Evolutionary conservation across 2,329 filamentous ascomycete genomes (phyloP).

Genomic region (Neopestalotiopsis clavispora): DNA sequence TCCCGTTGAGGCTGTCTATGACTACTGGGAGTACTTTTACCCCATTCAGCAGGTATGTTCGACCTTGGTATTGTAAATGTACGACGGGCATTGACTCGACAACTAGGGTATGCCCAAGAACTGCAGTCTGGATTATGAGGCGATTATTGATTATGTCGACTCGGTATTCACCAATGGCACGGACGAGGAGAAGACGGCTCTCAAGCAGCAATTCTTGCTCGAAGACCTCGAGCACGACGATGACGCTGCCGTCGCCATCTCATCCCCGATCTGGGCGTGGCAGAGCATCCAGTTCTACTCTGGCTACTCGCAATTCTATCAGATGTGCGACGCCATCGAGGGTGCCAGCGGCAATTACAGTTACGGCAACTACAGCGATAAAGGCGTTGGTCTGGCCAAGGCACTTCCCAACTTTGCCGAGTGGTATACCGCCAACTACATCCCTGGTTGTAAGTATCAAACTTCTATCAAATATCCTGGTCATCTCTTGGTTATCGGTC

Average conservation of each 20-base stretch:
- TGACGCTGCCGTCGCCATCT: constrained; percentile 52
- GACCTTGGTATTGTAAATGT: neutral
- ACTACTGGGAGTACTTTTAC: constrained; percentile 64
- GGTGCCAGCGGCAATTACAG: constrained; percentile 34
- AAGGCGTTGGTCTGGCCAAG: constrained; percentile 56
- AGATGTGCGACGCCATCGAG: constrained; percentile 40
- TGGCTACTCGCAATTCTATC: constrained; percentile 39
- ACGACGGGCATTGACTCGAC: neutral
- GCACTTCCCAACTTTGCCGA: constrained; percentile 59
- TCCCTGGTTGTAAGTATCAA: constrained; percentile 51
- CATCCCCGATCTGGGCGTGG: constrained; percentile 35
- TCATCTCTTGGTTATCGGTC: neutral
- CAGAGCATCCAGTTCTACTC: constrained; percentile 41
- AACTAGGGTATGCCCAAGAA: constrained; percentile 58
- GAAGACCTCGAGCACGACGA: constrained; percentile 52
- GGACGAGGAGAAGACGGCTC: constrained; percentile 41
- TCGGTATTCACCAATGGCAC: constrained; percentile 48
- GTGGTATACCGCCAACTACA: constrained; percentile 50
- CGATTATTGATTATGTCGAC: constrained; percentile 61
- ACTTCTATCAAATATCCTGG: neutral
- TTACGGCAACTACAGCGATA: constrained; percentile 30
- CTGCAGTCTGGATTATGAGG: constrained; percentile 57
- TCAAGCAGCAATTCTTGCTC: constrained; percentile 59
- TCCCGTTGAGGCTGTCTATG: constrained; percentile 57
- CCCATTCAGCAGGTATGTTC: constrained; percentile 49